Conservation (phyloP, 2,329 filamentous ascomycete species). For the Epicoccum nigrum region DNA sequence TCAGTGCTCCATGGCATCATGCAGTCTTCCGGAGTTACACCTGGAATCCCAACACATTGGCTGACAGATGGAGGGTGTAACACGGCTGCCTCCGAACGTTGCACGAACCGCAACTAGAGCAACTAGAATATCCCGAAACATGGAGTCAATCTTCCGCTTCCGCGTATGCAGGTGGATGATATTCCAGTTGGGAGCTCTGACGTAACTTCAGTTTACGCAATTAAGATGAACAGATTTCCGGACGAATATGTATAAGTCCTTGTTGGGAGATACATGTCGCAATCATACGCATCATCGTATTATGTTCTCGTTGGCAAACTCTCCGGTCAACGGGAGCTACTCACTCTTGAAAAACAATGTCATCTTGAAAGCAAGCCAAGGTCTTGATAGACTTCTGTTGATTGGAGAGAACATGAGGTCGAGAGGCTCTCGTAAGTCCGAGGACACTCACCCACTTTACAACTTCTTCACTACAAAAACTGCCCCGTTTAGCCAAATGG, state of each 20-base stretch:
- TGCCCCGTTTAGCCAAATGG: too few relatives aligned
- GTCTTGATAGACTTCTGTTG: too few relatives aligned
- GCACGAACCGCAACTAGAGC: conserved; percentile 18
- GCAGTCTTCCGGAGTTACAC: background rate
- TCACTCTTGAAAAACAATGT: too few relatives aligned
- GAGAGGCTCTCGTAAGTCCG: too few relatives aligned
- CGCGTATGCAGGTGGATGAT: conserved; percentile 15
- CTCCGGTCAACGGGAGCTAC: too few relatives aligned
- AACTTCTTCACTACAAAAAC: too few relatives aligned
- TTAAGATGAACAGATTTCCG: conserved; percentile 10
- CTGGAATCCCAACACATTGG: conserved; percentile 1
- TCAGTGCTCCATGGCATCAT: conserved; percentile 6
- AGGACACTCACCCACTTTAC: too few relatives aligned
- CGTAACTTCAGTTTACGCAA: background rate
- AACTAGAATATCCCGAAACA: conserved; percentile 22
- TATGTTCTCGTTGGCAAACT: too few relatives aligned
- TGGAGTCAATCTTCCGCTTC: conserved; percentile 1
- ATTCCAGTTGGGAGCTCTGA: conserved; percentile 9
- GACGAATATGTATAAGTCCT: conserved; percentile 4
- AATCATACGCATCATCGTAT: background rate
- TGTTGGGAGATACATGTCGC: conserved; percentile 5
- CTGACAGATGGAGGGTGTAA: conserved; percentile 9
- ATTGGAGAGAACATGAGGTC: too few relatives aligned
- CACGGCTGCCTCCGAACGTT: conserved; percentile 1
- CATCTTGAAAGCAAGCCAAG: too few relatives aligned